Percentiles rank a stretch among this genome's conserved stretches.
These are phyloP conservation scores for Eucalyptus tenuipes DNA, from an alignment of 345 rosid genomes.

Conservation along the genomic window DNA sequence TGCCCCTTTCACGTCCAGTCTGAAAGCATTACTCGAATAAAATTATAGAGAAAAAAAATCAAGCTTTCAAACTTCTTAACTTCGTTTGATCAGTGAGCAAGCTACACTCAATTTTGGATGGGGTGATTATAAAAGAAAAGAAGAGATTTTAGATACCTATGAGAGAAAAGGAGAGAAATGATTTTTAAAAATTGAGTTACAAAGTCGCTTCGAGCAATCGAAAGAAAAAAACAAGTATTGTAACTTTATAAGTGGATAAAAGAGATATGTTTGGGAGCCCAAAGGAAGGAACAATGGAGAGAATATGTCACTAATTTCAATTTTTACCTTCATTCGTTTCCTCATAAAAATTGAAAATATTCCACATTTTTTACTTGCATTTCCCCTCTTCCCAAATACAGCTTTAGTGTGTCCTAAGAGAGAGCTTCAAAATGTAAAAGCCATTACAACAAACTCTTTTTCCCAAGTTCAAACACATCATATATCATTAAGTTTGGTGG, in stretches of 20 bases:
- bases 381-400: background rate
- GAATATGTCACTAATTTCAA: background rate
- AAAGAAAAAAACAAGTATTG: background rate
- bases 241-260: background rate
- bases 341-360: background rate
- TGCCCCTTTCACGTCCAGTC: background rate
- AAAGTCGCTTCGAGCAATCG: fast-evolving
- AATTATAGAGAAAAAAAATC: background rate
- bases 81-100: background rate
- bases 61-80: background rate
- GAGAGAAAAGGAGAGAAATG: fast-evolving
- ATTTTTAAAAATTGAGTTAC: background rate
- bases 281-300: background rate
- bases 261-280: background rate
- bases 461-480: background rate
- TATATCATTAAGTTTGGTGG: background rate
- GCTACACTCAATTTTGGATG: background rate
- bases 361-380: background rate
- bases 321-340: background rate
- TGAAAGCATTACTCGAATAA: background rate
- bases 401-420: background rate
- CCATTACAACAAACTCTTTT: background rate
- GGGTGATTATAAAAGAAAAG: background rate
- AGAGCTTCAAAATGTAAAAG: background rate
- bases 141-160: background rate